Conservation (phyloP, 805 yeast genomes). For the Hanseniaspora pseudoguilliermondii region DNA sequence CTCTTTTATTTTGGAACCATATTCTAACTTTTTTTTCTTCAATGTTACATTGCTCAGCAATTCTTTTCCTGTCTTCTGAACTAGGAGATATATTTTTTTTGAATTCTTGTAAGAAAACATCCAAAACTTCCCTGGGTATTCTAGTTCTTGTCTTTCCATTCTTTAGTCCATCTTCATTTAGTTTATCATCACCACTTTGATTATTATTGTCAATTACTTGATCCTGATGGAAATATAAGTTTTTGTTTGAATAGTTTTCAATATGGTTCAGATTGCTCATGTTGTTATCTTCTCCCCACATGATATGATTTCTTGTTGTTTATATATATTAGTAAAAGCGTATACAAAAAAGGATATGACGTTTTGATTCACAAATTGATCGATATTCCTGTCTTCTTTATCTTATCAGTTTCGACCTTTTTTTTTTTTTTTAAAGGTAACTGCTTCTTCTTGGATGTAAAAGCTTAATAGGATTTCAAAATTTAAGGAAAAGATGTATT, state of each 20-base stretch:
- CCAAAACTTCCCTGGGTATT: constrained; percentile 71
- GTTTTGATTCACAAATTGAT: too few species aligned
- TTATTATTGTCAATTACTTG: not conserved
- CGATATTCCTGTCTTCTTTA: too few species aligned
- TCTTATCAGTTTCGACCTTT: too few species aligned
- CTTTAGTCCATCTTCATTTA: constrained; percentile 13
- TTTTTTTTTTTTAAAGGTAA: too few species aligned
- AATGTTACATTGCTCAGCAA: constrained; percentile 64
- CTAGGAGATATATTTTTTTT: constrained; percentile 62
- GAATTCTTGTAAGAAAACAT: constrained; percentile 55
- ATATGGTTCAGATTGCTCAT: not conserved
- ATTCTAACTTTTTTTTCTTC: constrained; percentile 80
- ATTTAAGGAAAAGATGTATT: too few species aligned
- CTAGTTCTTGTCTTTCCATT: constrained; percentile 42
- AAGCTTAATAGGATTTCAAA: too few species aligned
- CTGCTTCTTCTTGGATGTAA: too few species aligned
- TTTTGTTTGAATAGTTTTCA: constrained; percentile 11
- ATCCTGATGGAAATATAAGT: not conserved
- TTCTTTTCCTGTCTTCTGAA: constrained; percentile 53
- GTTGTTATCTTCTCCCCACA: constrained; percentile 1
- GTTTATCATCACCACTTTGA: constrained; percentile 1
- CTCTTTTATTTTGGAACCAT: constrained; percentile 86
- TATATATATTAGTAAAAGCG: too few species aligned
- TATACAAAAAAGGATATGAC: too few species aligned
- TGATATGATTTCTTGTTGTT: not conserved